phyloP scores from a whole-genome alignment of 2,329 filamentous ascomycete species.

The Westerdykella sp. region DNA sequence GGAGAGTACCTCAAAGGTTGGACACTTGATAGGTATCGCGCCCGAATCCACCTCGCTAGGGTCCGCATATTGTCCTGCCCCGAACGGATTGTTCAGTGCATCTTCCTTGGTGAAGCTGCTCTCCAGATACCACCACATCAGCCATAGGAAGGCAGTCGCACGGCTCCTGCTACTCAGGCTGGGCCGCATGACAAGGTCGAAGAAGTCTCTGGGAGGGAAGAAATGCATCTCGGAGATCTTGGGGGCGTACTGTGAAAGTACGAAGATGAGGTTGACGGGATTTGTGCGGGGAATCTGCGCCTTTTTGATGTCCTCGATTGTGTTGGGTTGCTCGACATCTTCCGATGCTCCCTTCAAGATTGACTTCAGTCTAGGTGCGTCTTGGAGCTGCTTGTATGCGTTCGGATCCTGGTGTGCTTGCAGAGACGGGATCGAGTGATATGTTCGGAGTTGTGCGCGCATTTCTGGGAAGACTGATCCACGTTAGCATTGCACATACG shows the following conservation, averaged over 20 bases:
- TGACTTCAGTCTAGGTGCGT: constrained; percentile 90
- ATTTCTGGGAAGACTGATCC: constrained; percentile 91
- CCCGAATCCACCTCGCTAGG: constrained; percentile 34
- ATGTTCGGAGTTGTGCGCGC: constrained; percentile 94
- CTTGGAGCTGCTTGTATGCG: constrained; percentile 95
- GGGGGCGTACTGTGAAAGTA: constrained; percentile 81
- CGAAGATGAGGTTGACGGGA: constrained; percentile 93
- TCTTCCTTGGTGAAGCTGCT: constrained; percentile 88
- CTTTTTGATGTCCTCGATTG: constrained; percentile 74
- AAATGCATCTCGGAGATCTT: constrained; percentile 95
- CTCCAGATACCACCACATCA: constrained; percentile 99
- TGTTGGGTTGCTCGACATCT: constrained; percentile 76
- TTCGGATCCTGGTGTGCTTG: constrained; percentile 93
- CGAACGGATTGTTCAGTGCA: constrained; percentile 86
- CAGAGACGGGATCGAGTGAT: constrained; percentile 93
- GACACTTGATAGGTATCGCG: constrained; percentile 52
- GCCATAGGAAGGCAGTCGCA: constrained; percentile 85
- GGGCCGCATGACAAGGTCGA: constrained; percentile 90
- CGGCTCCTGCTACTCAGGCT: constrained; percentile 75
- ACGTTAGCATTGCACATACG: constrained; percentile 9
- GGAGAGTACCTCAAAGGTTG: constrained; percentile 59
- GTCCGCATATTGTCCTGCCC: constrained; percentile 44
- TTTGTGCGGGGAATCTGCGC: constrained; percentile 73
- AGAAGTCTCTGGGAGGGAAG: constrained; percentile 77
- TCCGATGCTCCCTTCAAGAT: constrained; percentile 96